Conservation (phyloP, 2,329 filamentous ascomycete species). For the Epichloe hybrida region DNA sequence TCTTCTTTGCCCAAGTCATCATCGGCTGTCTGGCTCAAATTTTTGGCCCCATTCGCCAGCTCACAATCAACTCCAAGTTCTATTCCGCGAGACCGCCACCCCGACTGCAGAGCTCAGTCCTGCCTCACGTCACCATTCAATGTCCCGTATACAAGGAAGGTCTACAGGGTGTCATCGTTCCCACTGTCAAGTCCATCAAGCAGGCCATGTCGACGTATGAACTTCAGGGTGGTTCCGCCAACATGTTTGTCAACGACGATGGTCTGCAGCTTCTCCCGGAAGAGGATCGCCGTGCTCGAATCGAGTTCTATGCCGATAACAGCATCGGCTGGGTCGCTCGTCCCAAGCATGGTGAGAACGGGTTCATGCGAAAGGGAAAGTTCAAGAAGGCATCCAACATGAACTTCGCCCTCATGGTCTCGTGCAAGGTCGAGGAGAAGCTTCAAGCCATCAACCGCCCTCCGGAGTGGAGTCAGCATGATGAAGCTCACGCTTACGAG, state of each 20-base stretch:
- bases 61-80: slow-evolving; percentile 66
- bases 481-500: slow-evolving; percentile 55
- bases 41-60: slow-evolving; percentile 60
- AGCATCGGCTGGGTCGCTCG: slow-evolving; percentile 58
- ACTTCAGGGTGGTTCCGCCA: slow-evolving; percentile 63
- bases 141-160: slow-evolving; percentile 85
- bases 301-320: slow-evolving; percentile 56
- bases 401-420: slow-evolving; percentile 57
- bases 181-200: slow-evolving; percentile 67
- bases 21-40: slow-evolving; percentile 63
- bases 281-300: slow-evolving; percentile 47
- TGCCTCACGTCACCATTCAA: slow-evolving; percentile 71
- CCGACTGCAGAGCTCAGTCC: slow-evolving; percentile 38
- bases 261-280: slow-evolving; percentile 55
- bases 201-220: slow-evolving; percentile 66
- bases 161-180: slow-evolving; percentile 57
- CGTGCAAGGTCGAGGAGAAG: slow-evolving; percentile 58
- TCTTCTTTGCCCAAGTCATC: slow-evolving; percentile 71
- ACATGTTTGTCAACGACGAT: slow-evolving; percentile 66
- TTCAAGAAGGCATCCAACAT: slow-evolving; percentile 62
- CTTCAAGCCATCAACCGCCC: slow-evolving; percentile 42
- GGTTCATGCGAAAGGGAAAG: slow-evolving; percentile 50
- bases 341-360: slow-evolving; percentile 48
- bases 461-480: slow-evolving; percentile 51
- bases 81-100: slow-evolving; percentile 61